Base-by-base conservation (phyloP, 148 eudicot genomes). In the Vaccinium corymbosum region DNA sequence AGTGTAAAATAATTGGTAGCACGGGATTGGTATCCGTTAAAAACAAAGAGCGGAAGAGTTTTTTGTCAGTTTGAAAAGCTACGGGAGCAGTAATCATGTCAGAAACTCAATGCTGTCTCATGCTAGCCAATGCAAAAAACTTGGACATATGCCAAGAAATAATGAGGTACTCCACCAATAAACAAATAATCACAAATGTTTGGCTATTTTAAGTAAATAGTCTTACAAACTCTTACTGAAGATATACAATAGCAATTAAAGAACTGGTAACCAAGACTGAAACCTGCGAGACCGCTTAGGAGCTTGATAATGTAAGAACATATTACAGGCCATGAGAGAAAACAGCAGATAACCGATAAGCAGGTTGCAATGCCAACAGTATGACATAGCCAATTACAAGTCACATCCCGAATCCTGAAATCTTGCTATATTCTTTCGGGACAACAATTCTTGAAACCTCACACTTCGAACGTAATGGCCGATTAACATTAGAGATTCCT, bases 51-150 rank as follows among this genome's bases (percentile, higher is more conserved):
- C 57, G 22, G 81, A 78, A 46, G 0, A 46, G 0, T 15, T 78
- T 78, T 78, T 25, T 78, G 80, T 51, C 38, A 22, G 59, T 77
- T 78, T 13, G 42, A 35, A 52, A 50, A 78, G 7, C 62, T 25
- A 12, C 7, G 0, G 80, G 56, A 59, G 16, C 8, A n/a, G 19
- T 77, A 14, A 77, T 51, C 56, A 51, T 46, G 55, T 77, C 62
- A 78, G 81, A 56, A 56, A 79, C 42, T 79, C 66, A 32, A 79
- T 19, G 35, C 20, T 32, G 19, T 66, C 49, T 79, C 81, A 15
- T 29, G 48, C 64, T 78, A 52, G 29, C 80, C 80, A 16, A 64
- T 5, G 80, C n/a, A 15, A 53, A 78, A 53, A 17, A 16, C 19
- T 50, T 51, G 16, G 16, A 76, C 6, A 20, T n/a, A 22, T n/a